A percentile compares a stretch with the other conserved stretches of the same genome.
These are phyloP conservation scores for Bretschneidera sinensis DNA, from an alignment of 345 rosid species.

Conservation along the genomic window DNA sequence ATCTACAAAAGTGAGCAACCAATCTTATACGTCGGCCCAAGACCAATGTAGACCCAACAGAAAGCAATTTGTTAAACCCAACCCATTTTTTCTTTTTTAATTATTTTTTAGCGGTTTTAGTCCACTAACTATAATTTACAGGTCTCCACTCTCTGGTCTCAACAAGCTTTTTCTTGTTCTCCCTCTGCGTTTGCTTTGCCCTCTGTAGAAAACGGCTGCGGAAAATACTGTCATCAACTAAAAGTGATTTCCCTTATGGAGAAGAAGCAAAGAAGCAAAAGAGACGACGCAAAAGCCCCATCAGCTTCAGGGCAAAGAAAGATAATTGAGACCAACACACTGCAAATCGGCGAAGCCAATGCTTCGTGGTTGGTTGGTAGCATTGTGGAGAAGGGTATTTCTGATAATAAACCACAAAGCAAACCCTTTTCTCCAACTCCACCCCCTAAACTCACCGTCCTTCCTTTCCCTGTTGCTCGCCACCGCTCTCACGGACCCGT, in stretches of 20 bases:
- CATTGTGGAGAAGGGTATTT: constrained; percentile 64
- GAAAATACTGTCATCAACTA: not conserved
- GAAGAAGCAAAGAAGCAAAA: constrained; percentile 19
- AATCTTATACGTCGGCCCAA: too few species aligned
- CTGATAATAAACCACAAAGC: constrained; percentile 21
- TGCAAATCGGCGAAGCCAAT: constrained; percentile 22
- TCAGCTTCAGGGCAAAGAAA: not conserved
- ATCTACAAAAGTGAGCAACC: too few species aligned
- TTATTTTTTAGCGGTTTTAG: too few species aligned
- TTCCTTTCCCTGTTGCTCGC: constrained; percentile 85
- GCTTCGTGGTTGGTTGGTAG: constrained; percentile 52
- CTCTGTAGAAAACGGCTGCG: too few species aligned
- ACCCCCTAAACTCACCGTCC: constrained; percentile 56
- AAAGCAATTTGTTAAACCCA: too few species aligned
- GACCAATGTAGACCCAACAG: too few species aligned
- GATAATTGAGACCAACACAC: constrained; percentile 18
- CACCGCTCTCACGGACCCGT: constrained; percentile 93
- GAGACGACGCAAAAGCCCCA: not conserved
- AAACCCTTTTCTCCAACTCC: constrained; percentile 27
- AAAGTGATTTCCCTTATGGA: constrained; percentile 5
- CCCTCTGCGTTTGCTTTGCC: too few species aligned
- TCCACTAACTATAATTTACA: too few species aligned
- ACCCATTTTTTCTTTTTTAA: too few species aligned
- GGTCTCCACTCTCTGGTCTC: too few species aligned
- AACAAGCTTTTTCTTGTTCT: too few species aligned